These are phyloP conservation scores for Fragaria ananassa DNA, from an alignment of 306 rosid genomes.

Conservation along the genomic window DNA sequence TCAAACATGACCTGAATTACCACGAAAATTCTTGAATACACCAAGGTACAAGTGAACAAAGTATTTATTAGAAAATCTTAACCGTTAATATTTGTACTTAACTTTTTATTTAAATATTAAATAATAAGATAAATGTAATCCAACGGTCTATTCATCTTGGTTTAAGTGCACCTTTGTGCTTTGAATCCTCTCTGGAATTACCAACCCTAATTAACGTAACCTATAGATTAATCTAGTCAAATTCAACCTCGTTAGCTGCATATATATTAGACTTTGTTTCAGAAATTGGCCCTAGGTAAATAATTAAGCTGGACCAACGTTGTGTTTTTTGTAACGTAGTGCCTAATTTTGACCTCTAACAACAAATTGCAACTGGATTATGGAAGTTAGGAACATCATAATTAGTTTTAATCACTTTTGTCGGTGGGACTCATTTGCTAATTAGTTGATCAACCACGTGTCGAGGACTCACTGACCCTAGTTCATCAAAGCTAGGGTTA, in stretches of 20 bases:
- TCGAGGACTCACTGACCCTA: neutral
- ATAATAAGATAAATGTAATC: too few species aligned
- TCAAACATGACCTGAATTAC: neutral
- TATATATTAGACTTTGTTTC: neutral
- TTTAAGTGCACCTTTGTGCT: too few species aligned
- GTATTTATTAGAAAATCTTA: too few species aligned
- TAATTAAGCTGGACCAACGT: neutral
- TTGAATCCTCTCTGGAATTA: too few species aligned
- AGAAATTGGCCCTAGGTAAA: neutral
- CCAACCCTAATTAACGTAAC: neutral
- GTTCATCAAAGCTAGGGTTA: too few species aligned
- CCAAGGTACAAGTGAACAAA: too few species aligned
- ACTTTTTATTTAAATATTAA: too few species aligned
- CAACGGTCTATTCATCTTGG: too few species aligned
- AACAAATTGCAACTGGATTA: neutral
- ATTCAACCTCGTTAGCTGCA: neutral
- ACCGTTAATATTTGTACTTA: too few species aligned
- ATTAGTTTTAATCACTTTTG: neutral
- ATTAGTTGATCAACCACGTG: neutral
- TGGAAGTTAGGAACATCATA: neutral
- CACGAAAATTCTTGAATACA: too few species aligned
- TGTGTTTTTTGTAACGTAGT: neutral
- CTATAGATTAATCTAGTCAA: neutral
- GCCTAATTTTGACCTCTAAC: neutral
- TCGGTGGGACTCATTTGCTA: neutral